These are phyloP conservation scores for Immersiporthe knoxdaviesiana DNA, from an alignment of 2,329 filamentous ascomycete species.

Conservation along the genomic window DNA sequence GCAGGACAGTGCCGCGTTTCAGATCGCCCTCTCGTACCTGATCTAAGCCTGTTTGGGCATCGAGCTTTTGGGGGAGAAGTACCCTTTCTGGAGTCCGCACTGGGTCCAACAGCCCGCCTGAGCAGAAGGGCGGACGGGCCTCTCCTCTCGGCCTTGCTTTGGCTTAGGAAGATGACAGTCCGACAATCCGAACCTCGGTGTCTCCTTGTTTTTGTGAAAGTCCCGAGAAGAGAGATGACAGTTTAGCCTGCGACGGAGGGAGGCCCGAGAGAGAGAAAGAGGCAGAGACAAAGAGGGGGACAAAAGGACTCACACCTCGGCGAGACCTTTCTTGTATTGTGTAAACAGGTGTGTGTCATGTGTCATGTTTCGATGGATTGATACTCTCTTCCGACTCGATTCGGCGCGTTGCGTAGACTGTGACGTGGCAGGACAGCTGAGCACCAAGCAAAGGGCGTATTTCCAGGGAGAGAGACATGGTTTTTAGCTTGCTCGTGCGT, in stretches of 20 bases:
- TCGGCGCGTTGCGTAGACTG: constrained; percentile 1
- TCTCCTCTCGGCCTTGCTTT: not conserved
- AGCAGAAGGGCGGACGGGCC: not conserved
- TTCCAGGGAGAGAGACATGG: not conserved
- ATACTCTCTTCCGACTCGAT: not conserved
- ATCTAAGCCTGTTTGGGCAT: constrained; percentile 33
- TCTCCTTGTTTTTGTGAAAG: not conserved
- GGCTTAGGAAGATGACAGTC: not conserved
- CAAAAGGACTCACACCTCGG: not conserved
- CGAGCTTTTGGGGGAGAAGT: not conserved
- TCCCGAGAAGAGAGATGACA: not conserved
- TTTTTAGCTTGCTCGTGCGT: not conserved
- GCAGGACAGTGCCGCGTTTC: constrained; percentile 30
- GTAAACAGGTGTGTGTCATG: not conserved
- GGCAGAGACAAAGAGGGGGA: not conserved
- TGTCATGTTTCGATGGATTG: not conserved
- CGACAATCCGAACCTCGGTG: not conserved
- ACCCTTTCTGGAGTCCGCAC: constrained; percentile 8
- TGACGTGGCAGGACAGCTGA: not conserved
- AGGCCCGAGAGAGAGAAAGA: not conserved
- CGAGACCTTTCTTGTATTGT: not conserved
- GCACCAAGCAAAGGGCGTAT: not conserved
- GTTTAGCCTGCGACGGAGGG: not conserved
- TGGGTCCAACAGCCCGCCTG: not conserved
- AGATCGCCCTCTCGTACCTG: constrained; percentile 30